Evolutionary conservation across 257 asterid genomes (phyloP).

Genomic region (Primulina eburnea): DNA sequence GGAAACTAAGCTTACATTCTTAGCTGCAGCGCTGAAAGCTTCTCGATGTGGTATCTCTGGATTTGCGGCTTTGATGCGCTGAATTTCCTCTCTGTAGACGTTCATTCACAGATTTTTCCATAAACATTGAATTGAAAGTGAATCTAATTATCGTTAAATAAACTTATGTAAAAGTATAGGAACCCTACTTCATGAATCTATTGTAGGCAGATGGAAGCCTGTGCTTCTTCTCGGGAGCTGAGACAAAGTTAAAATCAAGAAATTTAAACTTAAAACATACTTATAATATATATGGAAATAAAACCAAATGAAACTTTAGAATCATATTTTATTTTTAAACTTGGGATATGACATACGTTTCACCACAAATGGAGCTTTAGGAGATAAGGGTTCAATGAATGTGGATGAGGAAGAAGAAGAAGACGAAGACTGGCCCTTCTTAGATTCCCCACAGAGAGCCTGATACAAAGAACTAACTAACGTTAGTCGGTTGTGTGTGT

Average conservation of each 20-base stretch:
- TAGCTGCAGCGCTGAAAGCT: conserved; percentile 98
- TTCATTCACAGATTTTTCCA: no score
- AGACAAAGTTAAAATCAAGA: conserved; percentile 18
- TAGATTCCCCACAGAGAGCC: conserved; percentile 57
- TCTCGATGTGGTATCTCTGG: conserved; percentile 98
- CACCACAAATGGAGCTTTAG: conserved; percentile 82
- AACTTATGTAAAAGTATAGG: neutral
- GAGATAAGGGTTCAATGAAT: conserved; percentile 60
- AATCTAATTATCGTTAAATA: neutral
- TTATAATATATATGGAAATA: neutral
- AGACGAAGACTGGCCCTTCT: conserved; percentile 61
- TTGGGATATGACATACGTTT: conserved; percentile 51
- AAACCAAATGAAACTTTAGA: neutral
- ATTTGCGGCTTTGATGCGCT: conserved; percentile 83
- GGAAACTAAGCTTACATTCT: conserved; percentile 48
- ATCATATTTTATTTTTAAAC: neutral
- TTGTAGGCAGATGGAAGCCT: conserved; percentile 99
- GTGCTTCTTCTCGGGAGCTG: conserved; percentile 98
- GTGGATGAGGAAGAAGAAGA: conserved; percentile 65
- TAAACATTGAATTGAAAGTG: neutral
- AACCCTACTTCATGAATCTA: conserved; percentile 88
- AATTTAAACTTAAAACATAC: neutral
- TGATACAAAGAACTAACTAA: conserved; percentile 16
- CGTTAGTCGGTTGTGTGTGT: no score
- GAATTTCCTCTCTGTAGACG: conserved; percentile 74